Conservation (phyloP, 108 stramenopile genomes). For the Skeletonema grethae region DNA sequence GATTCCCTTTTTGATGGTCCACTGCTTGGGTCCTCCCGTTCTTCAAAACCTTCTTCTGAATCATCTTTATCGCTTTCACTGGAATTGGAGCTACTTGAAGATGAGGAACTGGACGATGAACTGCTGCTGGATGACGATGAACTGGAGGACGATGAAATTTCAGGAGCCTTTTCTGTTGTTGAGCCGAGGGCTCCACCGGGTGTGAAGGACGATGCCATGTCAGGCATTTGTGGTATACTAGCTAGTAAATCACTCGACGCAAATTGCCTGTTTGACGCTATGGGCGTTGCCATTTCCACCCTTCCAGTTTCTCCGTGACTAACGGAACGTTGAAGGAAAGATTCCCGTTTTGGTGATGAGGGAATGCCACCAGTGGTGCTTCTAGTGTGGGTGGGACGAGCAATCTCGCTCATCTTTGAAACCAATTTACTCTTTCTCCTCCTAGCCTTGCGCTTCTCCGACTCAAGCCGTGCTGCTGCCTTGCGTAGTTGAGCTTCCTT, state of each 20-base stretch:
- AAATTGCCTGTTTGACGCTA: slow-evolving; percentile 30
- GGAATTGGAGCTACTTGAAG: slow-evolving; percentile 65
- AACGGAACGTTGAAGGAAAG: slow-evolving; percentile 6
- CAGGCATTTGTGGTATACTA: not conserved
- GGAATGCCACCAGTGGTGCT: slow-evolving; percentile 1
- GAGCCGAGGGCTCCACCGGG: not conserved
- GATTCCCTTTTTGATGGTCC: slow-evolving; percentile 3
- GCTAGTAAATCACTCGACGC: not conserved
- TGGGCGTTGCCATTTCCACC: slow-evolving; percentile 34
- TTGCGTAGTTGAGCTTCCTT: slow-evolving; percentile 66
- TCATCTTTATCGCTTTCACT: slow-evolving; percentile 70
- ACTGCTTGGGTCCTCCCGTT: not conserved
- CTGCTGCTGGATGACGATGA: slow-evolving; percentile 57
- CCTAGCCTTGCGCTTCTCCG: slow-evolving; percentile 35
- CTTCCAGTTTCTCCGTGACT: slow-evolving; percentile 31
- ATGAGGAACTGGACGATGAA: slow-evolving; percentile 81
- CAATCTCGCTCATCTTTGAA: slow-evolving; percentile 14
- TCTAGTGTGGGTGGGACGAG: slow-evolving; percentile 12
- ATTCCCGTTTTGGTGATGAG: not conserved
- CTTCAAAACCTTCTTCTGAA: slow-evolving; percentile 15
- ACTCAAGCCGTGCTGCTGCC: slow-evolving; percentile 58
- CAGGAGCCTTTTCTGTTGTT: slow-evolving; percentile 34
- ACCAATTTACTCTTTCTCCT: slow-evolving; percentile 21
- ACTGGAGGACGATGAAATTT: slow-evolving; percentile 54
- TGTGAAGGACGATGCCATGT: not conserved